Conservation (phyloP, 306 rosid species). For the Rosa lucieae region DNA sequence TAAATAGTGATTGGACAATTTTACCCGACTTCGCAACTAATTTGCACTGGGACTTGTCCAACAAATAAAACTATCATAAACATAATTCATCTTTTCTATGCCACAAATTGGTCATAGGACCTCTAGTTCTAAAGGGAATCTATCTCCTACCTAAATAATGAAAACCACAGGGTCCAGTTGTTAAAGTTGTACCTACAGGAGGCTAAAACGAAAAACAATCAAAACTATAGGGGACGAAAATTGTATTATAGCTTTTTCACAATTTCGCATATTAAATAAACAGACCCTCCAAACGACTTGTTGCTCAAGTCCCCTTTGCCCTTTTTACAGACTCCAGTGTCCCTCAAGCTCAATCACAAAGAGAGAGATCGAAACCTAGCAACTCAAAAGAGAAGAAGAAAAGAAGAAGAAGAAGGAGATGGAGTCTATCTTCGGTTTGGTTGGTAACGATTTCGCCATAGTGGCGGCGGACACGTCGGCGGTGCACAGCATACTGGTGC, state of each 20-base stretch:
- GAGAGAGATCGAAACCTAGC: not conserved
- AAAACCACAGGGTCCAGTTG: too few relatives aligned
- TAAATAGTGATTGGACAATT: too few relatives aligned
- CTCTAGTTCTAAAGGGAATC: too few relatives aligned
- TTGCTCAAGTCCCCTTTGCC: slow-evolving; percentile 23
- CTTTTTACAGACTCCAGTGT: not conserved
- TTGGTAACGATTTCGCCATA: slow-evolving; percentile 72
- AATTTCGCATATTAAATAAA: not conserved
- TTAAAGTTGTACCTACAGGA: too few relatives aligned
- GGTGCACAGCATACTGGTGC: slow-evolving; percentile 89
- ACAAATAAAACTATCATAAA: too few relatives aligned
- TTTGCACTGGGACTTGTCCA: too few relatives aligned
- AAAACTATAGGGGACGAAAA: not conserved
- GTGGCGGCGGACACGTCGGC: slow-evolving; percentile 94
- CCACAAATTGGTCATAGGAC: too few relatives aligned
- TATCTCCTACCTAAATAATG: too few relatives aligned
- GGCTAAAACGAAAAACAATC: too few relatives aligned
- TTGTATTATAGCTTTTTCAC: not conserved
- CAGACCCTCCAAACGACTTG: slow-evolving; percentile 13
- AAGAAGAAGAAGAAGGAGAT: slow-evolving; percentile 31
- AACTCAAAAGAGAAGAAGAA: not conserved
- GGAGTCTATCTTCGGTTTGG: slow-evolving; percentile 91
- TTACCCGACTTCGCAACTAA: too few relatives aligned
- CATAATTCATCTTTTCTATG: too few relatives aligned
- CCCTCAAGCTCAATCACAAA: not conserved